These are phyloP conservation scores for Phytophthora cryptogea DNA, from an alignment of 352 stramenopile genomes.

Conservation along the genomic window DNA sequence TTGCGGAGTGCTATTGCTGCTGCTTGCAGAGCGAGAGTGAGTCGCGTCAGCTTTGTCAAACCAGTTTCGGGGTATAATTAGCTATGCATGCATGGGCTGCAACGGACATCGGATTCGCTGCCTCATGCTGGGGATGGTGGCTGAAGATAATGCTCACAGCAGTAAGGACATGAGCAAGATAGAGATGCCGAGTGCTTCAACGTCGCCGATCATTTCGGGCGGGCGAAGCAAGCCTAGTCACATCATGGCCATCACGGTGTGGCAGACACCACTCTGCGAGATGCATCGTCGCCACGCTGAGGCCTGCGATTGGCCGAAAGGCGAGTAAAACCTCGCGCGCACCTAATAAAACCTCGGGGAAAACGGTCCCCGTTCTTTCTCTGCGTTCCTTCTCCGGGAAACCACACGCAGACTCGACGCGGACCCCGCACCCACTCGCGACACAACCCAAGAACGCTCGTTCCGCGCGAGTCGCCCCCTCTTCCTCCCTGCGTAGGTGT, in stretches of 20 bases:
- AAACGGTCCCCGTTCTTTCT: conserved; percentile 19
- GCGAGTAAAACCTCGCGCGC: conserved; percentile 1
- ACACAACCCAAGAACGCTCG: conserved; percentile 40
- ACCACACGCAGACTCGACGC: conserved; percentile 31
- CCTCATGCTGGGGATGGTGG: no score
- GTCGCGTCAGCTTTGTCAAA: no score
- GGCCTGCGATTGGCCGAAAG: conserved; percentile 33
- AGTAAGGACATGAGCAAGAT: no score
- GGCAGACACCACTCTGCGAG: neutral
- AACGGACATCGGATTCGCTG: neutral
- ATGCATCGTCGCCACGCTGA: conserved; percentile 24
- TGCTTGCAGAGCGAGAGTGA: no score
- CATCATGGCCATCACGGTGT: neutral
- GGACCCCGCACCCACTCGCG: conserved; percentile 21
- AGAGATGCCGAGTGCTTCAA: conserved; percentile 4
- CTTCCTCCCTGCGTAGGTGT: conserved; percentile 27
- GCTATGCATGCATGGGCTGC: neutral
- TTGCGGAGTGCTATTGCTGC: no score
- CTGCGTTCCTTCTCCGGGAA: conserved; percentile 18
- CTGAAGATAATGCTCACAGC: no score
- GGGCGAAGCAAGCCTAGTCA: no score
- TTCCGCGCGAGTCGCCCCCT: conserved; percentile 29
- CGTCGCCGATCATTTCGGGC: neutral
- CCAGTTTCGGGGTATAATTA: no score
- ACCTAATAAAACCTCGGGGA: conserved; percentile 19